These are phyloP conservation scores for Sedum album DNA, from an alignment of 164 flowering plant genomes.

Conservation along the genomic window DNA sequence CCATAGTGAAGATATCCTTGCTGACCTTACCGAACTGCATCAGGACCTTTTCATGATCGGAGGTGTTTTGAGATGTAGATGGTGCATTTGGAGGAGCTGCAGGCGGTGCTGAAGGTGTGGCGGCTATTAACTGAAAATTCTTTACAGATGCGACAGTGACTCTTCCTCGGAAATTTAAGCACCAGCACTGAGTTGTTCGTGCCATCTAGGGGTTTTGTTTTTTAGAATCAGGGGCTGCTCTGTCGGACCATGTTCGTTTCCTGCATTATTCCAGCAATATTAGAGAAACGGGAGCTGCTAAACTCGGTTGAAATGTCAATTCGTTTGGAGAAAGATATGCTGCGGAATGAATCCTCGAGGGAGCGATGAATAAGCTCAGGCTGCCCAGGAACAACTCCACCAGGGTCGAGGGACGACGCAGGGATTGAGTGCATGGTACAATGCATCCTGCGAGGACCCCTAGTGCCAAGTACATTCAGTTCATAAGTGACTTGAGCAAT, in stretches of 20 bases:
- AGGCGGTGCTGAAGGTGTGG: neutral
- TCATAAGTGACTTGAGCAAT: neutral
- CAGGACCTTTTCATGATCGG: conserved; percentile 3
- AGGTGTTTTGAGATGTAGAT: neutral
- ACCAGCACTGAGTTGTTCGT: conserved; percentile 5
- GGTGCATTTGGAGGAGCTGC: neutral
- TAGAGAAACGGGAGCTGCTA: neutral
- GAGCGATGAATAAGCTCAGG: conserved; percentile 4
- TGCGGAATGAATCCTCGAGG: conserved; percentile 4
- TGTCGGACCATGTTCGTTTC: neutral
- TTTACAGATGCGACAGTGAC: conserved; percentile 6
- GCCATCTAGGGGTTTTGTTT: neutral
- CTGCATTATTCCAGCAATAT: neutral
- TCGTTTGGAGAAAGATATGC: neutral
- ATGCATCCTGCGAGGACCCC: conserved; percentile 6
- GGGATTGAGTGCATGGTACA: conserved; percentile 9
- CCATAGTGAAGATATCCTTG: neutral
- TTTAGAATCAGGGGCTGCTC: neutral
- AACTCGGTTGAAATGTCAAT: neutral
- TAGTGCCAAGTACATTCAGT: neutral
- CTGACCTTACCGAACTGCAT: neutral
- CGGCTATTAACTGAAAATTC: neutral
- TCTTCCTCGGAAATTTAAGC: conserved; percentile 8
- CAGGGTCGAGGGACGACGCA: neutral
- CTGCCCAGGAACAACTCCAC: conserved; percentile 4